A percentile compares a stretch with the other conserved stretches of the same genome.
Evolutionary conservation across 1,284 basidiomycete species (phyloP).

Genomic region (Phellopilus nigrolimitatus): DNA sequence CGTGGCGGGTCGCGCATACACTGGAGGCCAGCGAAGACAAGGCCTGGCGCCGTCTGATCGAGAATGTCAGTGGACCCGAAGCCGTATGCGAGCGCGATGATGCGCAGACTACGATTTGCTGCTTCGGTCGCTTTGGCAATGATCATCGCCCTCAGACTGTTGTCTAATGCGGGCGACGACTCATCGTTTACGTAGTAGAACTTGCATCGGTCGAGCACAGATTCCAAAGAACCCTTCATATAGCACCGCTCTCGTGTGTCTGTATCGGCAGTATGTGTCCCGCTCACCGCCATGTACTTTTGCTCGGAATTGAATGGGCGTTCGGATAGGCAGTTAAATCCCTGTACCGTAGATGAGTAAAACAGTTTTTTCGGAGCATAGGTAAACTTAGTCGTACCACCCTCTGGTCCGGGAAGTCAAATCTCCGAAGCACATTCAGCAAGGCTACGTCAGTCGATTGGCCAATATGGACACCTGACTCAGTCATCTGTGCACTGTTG

Average conservation of each 20-base stretch:
- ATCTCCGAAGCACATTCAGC: constrained; percentile 73
- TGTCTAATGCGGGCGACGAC: constrained; percentile 74
- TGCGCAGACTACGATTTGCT: constrained; percentile 74
- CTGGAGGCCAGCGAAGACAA: constrained; percentile 90
- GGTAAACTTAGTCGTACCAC: constrained; percentile 6
- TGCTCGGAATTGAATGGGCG: constrained; percentile 89
- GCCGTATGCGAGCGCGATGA: constrained; percentile 90
- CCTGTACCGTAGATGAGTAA: constrained; percentile 31
- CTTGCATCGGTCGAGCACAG: constrained; percentile 79
- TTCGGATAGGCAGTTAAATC: constrained; percentile 75
- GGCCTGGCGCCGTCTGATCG: constrained; percentile 32
- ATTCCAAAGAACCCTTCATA: constrained; percentile 91
- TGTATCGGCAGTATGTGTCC: constrained; percentile 39
- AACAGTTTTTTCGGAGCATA: constrained; percentile 3
- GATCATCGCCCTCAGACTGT: constrained; percentile 61
- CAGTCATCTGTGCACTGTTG: constrained; percentile 68
- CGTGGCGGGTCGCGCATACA: constrained; percentile 96
- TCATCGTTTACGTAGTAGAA: constrained; percentile 86
- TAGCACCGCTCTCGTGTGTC: constrained; percentile 72
- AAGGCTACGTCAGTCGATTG: constrained; percentile 94
- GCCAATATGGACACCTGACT: constrained; percentile 69
- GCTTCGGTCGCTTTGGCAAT: constrained; percentile 64
- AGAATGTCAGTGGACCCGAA: constrained; percentile 50
- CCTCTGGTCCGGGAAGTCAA: constrained; percentile 62
- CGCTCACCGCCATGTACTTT: constrained; percentile 90